Conservation (phyloP, 192 early-diverging fungal species). For the Backusella westeae region DNA sequence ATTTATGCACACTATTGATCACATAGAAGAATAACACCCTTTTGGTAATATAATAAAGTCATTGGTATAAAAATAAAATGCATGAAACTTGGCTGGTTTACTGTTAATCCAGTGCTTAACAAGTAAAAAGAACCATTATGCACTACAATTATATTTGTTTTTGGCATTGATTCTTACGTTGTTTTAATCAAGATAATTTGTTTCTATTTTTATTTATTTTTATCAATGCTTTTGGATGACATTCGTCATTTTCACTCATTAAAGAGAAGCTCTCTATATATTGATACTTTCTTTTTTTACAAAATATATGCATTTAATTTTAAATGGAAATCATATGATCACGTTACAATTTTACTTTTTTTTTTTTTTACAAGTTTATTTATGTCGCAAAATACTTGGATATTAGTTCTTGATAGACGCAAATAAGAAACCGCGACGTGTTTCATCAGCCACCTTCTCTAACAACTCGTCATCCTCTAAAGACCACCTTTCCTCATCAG, state of each 20-base stretch:
- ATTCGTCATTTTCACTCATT: background rate
- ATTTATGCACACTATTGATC: background rate
- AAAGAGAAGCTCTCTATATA: too few relatives aligned
- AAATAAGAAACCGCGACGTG: conserved; percentile 16
- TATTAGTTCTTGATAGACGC: conserved; percentile 1
- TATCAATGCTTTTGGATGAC: background rate
- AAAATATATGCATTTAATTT: background rate
- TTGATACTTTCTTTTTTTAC: background rate
- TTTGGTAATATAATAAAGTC: background rate
- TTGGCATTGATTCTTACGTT: background rate
- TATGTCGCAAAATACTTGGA: background rate
- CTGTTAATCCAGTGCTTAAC: too few relatives aligned
- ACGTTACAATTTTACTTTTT: background rate
- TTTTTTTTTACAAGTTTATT: background rate
- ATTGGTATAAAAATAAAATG: background rate
- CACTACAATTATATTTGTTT: background rate
- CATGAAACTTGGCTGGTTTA: background rate
- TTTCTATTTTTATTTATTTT: background rate
- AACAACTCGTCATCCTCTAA: conserved; percentile 10
- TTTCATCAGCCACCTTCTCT: background rate
- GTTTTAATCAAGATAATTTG: background rate
- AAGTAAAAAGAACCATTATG: background rate
- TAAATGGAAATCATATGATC: background rate
- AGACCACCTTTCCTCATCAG: conserved; percentile 20
- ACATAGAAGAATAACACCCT: background rate